Base-by-base conservation (phyloP, 768 basidiomycete species). In the Paxillus involutus region DNA sequence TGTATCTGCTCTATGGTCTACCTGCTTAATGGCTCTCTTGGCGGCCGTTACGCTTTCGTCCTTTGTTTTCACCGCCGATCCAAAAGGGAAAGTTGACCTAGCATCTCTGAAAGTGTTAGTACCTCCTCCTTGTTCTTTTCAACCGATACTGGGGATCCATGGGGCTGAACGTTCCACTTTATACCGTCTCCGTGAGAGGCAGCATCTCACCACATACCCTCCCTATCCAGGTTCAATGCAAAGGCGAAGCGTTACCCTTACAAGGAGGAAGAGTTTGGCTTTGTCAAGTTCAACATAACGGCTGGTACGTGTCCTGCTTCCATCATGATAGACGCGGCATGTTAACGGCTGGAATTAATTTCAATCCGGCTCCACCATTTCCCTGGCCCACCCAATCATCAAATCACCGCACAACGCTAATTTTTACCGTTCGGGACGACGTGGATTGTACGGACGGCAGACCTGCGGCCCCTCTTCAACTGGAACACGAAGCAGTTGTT, bases 401-500 rank as follows among this genome's bases (percentile, higher is more conserved):
- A 53, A 56, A 65, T 66, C 55, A 56, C 58, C 58, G 53, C 41
- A 49, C 52, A 29, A 57, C 51, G 24, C 26, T 39, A 40, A 17
- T 50, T 19, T 46, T 50, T 46, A 30, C 29, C 52, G 11, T 45
- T n/a, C 39, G 12, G 30, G 12, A 47, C 50, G 44, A 41, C 45
- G 41, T 47, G 49, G 24, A 45, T 48, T 51, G 43, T 26, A 24
- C 29, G 36, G 49, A 35, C 21, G 26, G 44, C 58, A 94, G 94
- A 96, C 72, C 76, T 96, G 5, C 75, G 81, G 9, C 83, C 94
- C 12, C 77, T 96, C 30, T 96, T 94, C 73, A 76, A 94, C 72
- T 96, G 93, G 93, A 96, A 96, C 71, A 95, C 94, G n/a, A 96
- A 96, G 71, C 94, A 96, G 66, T 65, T 96, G 11, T 95, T 96